Evolutionary conservation across 768 basidiomycete genomes (phyloP), one percentile per base, ranked within the genome.

Genomic region (Epithele typhae): DNA sequence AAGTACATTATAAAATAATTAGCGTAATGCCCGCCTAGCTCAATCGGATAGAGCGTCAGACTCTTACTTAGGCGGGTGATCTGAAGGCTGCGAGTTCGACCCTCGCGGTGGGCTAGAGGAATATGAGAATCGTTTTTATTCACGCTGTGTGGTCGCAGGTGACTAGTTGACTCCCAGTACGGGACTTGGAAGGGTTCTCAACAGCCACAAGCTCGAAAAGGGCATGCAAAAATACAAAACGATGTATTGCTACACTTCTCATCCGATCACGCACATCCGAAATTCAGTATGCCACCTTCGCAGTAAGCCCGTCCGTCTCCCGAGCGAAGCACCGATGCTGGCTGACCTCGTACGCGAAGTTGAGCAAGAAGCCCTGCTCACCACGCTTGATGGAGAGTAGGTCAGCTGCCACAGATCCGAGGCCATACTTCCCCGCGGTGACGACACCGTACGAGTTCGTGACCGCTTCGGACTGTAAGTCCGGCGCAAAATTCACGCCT

Each of bases 21-120:
- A 14, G 19, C 24, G 21, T 32, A 33, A 18, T 12, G 75, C 75
- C 77, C 73, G 75, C 75, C 75, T 77, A 78, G 77, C 75, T 78
- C 77, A 77, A 77, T 77, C 74, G 75, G 75, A 77, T 78, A 77
- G 76, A 78, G 75, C 75, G 75, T 77, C 75, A 78, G 75, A 77
- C 75, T 77, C 74, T 77, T 78, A 78, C n/a, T n/a, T n/a, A 36
- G 15, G 21, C 22, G 33, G 27, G 50, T 46, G 41, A 77, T 77
- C 75, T 77, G 75, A 77, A 76, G 76, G 76, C 74, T 76, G 75
- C 75, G 73, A 74, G 75, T 77, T 76, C 75, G 75, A 76, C 76
- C 74, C 75, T 75, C 75, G 74, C 76, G 75, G 75, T 76, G 75
- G 75, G 75, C 75, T 76, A 77, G 40, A 52, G n/a, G n/a, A n/a